Evolutionary conservation across 129 eudicot species (phyloP).

Genomic region (Flaveria sonorensis): DNA sequence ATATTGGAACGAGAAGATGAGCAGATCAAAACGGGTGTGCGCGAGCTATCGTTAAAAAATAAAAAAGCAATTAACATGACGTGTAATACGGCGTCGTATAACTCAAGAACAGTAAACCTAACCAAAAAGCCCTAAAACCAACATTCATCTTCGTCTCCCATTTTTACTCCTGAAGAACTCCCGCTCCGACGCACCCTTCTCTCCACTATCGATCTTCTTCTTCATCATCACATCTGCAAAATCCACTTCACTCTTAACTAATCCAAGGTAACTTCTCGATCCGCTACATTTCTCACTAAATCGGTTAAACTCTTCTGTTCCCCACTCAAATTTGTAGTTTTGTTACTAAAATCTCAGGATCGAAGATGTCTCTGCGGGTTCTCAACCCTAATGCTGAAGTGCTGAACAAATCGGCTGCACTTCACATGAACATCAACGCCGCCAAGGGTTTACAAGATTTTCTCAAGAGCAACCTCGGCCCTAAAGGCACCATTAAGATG

Average conservation of each 20-base stretch:
- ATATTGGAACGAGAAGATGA: no score
- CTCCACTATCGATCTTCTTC: conserved; percentile 12
- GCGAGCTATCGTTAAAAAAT: no score
- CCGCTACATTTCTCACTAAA: conserved; percentile 23
- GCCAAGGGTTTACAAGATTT: conserved; percentile 95
- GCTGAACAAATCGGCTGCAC: conserved; percentile 88
- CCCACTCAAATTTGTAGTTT: neutral
- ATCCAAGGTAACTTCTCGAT: conserved; percentile 16
- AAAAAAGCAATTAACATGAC: no score
- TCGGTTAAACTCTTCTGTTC: neutral
- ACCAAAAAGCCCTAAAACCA: conserved; percentile 34
- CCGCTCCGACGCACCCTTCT: conserved; percentile 18
- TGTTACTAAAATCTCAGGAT: conserved; percentile 11
- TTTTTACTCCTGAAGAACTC: conserved; percentile 20
- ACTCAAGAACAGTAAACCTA: neutral
- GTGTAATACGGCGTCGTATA: neutral
- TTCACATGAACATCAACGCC: conserved; percentile 93
- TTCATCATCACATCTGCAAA: conserved; percentile 28
- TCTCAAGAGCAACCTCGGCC: conserved; percentile 91
- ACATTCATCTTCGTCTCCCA: conserved; percentile 12
- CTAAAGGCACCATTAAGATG: conserved; percentile 95
- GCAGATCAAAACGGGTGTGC: no score
- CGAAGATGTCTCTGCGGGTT: conserved; percentile 69
- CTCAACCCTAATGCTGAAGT: conserved; percentile 93
- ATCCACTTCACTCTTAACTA: conserved; percentile 10